A percentile compares a stretch with the other conserved stretches of the same genome.
Evolutionary conservation across 306 rosid species (phyloP).

Genomic region (Ochetophila trinervis): DNA sequence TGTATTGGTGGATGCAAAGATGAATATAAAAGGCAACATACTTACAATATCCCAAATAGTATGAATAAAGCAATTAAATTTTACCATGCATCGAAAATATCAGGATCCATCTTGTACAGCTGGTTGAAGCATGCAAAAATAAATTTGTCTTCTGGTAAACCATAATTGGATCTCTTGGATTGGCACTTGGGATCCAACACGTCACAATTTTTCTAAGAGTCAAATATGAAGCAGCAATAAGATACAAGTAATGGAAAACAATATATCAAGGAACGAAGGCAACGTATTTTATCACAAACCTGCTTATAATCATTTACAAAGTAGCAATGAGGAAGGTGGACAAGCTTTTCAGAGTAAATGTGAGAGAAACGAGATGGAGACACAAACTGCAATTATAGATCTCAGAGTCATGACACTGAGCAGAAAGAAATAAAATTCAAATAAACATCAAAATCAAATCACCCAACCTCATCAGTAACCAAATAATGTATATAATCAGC

Average conservation of each 20-base stretch:
- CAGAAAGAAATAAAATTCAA: background rate
- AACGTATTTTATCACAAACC: slow-evolving; percentile 42
- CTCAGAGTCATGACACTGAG: slow-evolving; percentile 1
- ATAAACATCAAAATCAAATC: background rate
- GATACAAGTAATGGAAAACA: background rate
- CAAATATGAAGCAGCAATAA: background rate
- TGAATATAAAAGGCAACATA: background rate
- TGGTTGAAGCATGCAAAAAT: slow-evolving; percentile 91
- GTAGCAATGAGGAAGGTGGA: slow-evolving; percentile 93
- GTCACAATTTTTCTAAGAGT: slow-evolving; percentile 76
- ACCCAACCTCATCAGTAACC: slow-evolving; percentile 81
- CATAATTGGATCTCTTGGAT: slow-evolving; percentile 76
- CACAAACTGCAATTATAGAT: slow-evolving; percentile 58
- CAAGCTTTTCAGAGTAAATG: slow-evolving; percentile 89
- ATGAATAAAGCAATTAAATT: background rate
- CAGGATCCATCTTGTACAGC: slow-evolving; percentile 97
- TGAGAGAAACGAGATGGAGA: slow-evolving; percentile 68
- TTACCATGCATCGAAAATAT: slow-evolving; percentile 83
- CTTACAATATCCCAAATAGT: background rate
- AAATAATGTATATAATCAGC: slow-evolving; percentile 82
- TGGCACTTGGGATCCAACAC: slow-evolving; percentile 69
- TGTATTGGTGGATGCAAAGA: slow-evolving; percentile 23
- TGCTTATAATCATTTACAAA: slow-evolving; percentile 96
- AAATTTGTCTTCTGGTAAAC: slow-evolving; percentile 79
- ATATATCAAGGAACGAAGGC: background rate